Evolutionary conservation across 1,284 basidiomycete species (phyloP).

Genomic region (Austroboletus sp.): DNA sequence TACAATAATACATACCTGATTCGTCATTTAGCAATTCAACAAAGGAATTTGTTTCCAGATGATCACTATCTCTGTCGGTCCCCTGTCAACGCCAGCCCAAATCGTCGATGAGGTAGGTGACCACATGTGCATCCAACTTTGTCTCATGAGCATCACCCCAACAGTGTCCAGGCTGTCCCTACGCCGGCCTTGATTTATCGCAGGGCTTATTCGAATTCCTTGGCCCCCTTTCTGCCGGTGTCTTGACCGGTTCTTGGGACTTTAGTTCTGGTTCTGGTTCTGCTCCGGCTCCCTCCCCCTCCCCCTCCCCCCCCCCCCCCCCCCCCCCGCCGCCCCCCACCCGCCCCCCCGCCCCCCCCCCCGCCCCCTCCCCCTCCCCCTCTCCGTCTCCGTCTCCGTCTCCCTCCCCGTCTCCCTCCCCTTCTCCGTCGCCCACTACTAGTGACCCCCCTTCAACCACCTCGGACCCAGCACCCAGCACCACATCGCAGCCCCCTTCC

Average conservation of each 20-base stretch:
- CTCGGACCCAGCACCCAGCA: conserved; percentile 18
- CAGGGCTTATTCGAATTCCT: conserved; percentile 50
- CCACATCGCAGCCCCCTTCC: conserved; percentile 22
- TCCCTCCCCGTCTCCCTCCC: conserved; percentile 15
- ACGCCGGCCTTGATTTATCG: conserved; percentile 25
- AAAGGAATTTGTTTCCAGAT: conserved; percentile 47
- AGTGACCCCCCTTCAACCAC: conserved; percentile 12
- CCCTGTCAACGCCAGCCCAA: conserved; percentile 42
- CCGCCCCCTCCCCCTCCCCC: conserved; percentile 15
- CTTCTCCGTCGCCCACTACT: conserved; percentile 16
- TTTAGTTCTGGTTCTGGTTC: conserved; percentile 23
- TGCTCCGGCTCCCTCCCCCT: conserved; percentile 18
- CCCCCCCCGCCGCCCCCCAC: conserved; percentile 18
- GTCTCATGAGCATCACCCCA: background rate
- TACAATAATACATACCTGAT: conserved; percentile 7
- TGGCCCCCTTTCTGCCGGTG: conserved; percentile 36
- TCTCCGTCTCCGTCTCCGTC: conserved; percentile 4
- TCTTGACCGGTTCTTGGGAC: conserved; percentile 40
- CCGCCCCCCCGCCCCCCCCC: conserved; percentile 13
- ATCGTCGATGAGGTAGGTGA: conserved; percentile 49
- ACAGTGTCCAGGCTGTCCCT: conserved; percentile 51
- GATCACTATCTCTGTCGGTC: conserved; percentile 51
- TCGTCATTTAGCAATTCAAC: conserved; percentile 35
- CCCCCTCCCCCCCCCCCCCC: conserved; percentile 15
- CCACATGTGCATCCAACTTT: background rate